Evolutionary conservation across 2,329 filamentous ascomycete species (phyloP), one percentile per base, ranked within the genome.

Genomic region (Fusarium sp.): DNA sequence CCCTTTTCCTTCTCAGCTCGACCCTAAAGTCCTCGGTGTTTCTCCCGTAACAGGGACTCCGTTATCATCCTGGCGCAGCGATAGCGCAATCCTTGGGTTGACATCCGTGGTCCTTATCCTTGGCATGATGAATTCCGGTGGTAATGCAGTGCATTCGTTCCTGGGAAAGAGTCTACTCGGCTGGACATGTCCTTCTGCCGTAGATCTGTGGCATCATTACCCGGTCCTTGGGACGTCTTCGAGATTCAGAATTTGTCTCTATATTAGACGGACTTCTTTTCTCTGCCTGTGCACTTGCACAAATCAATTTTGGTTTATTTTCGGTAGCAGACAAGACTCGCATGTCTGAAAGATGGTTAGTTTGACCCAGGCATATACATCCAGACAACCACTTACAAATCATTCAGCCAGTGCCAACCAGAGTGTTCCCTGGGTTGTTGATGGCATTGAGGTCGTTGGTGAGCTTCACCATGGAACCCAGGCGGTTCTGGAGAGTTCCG

Each of bases 401-500:
- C 67, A 59, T 78, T 81, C 80, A 80, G 75, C 79, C 79, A 56
- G 80, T 81, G 57, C 78, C 72, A 51, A 72, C 62, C 38, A 80
- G 81, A 50, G 66, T 70, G 62, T 75, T 67, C 45, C 70, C 68
- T 17, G 77, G 57, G 70, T 79, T 80, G 59, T 75, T 67, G 30
- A 69, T 56, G 28, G 72, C 72, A 55, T 73, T 77, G 44, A 79
- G 66, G 38, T 81, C 78, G n/a, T 75, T 75, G 55, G 80, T 81
- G 64, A 90, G 87, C 80, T 86, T 87, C 52, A 83, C 82, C 86
- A 90, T 89, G 76, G 85, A 83, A 59, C 81, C 78, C 47, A 90
- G 81, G 70, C 85, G 87, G 52, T 83, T 83, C 81, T 88, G 85
- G 57, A 88, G 85, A 65, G 85, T 84, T 68, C 80, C 81, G 76